Conservation (phyloP, 345 rosid species). For the Isatis tinctoria region DNA sequence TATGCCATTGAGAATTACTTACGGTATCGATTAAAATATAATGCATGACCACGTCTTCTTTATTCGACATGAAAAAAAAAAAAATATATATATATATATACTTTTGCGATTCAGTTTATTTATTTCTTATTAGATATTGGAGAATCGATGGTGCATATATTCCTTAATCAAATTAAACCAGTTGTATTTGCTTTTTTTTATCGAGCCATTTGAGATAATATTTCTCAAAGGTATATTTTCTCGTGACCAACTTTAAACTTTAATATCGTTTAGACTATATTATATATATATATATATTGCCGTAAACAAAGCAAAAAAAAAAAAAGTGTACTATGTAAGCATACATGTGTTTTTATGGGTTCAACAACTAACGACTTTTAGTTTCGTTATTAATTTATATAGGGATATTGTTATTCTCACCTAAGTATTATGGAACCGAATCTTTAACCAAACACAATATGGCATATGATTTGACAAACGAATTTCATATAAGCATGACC, state of each 20-base stretch:
- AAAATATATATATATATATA: slow-evolving; percentile 6
- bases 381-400: neutral
- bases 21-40: neutral
- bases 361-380: neutral
- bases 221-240: neutral
- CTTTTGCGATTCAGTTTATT: neutral
- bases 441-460: neutral
- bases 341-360: neutral
- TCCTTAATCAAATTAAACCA: slow-evolving; percentile 1
- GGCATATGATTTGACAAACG: neutral
- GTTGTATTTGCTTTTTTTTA: slow-evolving; percentile 8
- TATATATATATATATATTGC: neutral
- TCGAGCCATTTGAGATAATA: slow-evolving; percentile 2
- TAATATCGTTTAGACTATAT: neutral
- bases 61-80: slow-evolving; percentile 21
- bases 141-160: neutral
- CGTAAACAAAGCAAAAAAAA: too few species aligned
- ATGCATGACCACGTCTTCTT: neutral
- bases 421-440: neutral
- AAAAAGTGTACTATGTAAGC: neutral
- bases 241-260: slow-evolving; percentile 5
- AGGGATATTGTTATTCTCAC: neutral
- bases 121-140: neutral
- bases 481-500: neutral
- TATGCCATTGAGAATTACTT: neutral